Percentiles rank a stretch among this genome's conserved stretches.
phyloP scores from a whole-genome alignment of 345 rosid genomes.

The Anacardium occidentale region DNA sequence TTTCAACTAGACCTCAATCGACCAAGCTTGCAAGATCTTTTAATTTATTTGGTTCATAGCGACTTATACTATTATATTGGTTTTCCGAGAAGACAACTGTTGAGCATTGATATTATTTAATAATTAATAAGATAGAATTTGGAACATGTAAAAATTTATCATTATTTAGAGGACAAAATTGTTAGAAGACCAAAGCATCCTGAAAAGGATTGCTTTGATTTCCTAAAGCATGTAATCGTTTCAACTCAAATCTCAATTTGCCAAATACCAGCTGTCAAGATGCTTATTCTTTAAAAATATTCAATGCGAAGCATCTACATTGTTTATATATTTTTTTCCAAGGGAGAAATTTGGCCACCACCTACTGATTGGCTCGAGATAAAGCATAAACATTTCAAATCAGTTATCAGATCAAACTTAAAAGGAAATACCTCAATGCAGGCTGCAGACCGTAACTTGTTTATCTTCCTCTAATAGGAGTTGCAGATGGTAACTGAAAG shows the following conservation, averaged over 20 bases:
- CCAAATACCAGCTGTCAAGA: slow-evolving; percentile 12
- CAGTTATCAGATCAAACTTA: too few relatives aligned
- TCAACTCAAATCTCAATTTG: neutral
- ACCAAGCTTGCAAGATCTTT: neutral
- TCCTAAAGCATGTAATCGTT: neutral
- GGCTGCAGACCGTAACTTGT: neutral
- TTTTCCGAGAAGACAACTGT: neutral
- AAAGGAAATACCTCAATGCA: neutral
- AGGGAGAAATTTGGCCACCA: neutral
- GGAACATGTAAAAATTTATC: neutral
- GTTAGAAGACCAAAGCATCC: slow-evolving; percentile 1
- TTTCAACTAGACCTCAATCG: neutral
- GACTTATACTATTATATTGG: neutral
- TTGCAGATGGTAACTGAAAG: neutral
- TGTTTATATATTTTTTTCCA: too few relatives aligned
- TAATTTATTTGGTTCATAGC: too few relatives aligned
- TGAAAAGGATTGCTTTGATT: slow-evolving; percentile 1
- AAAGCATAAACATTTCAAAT: too few relatives aligned
- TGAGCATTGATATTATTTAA: slow-evolving; percentile 3
- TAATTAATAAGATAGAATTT: neutral
- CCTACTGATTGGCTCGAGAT: neutral
- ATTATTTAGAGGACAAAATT: neutral
- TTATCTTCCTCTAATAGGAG: neutral
- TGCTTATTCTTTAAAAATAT: neutral
- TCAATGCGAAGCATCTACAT: neutral